These are phyloP conservation scores for Anthracocystis setariae DNA, from an alignment of 1,284 basidiomycete species.

Conservation along the genomic window DNA sequence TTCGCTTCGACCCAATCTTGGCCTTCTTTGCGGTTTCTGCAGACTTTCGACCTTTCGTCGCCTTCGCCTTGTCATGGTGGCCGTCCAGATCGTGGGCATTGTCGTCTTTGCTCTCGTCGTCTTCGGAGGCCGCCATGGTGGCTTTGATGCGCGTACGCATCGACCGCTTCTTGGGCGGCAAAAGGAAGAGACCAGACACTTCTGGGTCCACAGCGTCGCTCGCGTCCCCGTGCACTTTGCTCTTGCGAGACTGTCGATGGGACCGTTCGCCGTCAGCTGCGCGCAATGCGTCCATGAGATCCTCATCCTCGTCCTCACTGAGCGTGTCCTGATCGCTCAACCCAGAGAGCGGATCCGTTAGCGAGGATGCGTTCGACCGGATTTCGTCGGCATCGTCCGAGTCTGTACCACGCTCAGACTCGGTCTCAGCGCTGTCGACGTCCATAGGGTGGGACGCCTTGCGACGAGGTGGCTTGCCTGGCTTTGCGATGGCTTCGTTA, in stretches of 20 bases:
- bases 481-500: conserved; percentile 14
- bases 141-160: conserved; percentile 63
- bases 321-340: conserved; percentile 42
- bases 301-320: conserved; percentile 54
- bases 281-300: conserved; percentile 36
- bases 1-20: conserved; percentile 8
- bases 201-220: conserved; percentile 21
- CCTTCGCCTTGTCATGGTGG: conserved; percentile 1
- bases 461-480: neutral
- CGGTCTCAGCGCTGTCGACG: conserved; percentile 6
- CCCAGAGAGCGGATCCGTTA: conserved; percentile 58
- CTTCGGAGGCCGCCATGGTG: conserved; percentile 20
- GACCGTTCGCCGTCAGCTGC: conserved; percentile 17
- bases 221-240: neutral
- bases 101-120: conserved; percentile 13
- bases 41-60: conserved; percentile 7
- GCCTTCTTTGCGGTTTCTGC: conserved; percentile 21
- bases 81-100: conserved; percentile 10
- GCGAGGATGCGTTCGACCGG: conserved; percentile 50
- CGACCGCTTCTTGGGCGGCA: conserved; percentile 63
- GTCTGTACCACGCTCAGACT: conserved; percentile 14
- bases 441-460: conserved; percentile 13
- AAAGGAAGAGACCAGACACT: conserved; percentile 37
- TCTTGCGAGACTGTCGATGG: conserved; percentile 11
- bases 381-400: conserved; percentile 34